phyloP scores from a whole-genome alignment of 1,284 basidiomycete species.

The Chalciporus sp. region DNA sequence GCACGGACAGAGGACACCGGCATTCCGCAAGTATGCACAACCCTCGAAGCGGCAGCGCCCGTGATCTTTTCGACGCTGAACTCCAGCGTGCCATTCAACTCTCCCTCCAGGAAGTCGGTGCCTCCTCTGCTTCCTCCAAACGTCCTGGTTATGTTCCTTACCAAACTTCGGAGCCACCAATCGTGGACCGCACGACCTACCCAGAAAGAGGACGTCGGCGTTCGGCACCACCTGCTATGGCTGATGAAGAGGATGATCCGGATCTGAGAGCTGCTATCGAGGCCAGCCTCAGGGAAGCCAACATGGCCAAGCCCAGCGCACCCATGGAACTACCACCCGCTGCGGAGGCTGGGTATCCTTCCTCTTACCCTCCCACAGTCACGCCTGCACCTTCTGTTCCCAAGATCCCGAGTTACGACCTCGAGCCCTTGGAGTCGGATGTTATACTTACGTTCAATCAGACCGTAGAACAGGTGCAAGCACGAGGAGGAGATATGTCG shows the following conservation, averaged over 20 bases:
- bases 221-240: constrained; percentile 28
- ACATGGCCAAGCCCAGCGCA: constrained; percentile 78
- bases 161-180: constrained; percentile 74
- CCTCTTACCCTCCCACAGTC: constrained; percentile 47
- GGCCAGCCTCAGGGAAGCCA: constrained; percentile 87
- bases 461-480: constrained; percentile 82
- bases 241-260: constrained; percentile 87
- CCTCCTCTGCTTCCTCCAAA: constrained; percentile 43
- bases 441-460: constrained; percentile 88
- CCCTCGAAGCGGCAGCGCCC: constrained; percentile 54
- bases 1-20: constrained; percentile 51
- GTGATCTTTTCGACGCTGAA: constrained; percentile 83
- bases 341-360: constrained; percentile 45
- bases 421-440: constrained; percentile 79
- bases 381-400: constrained; percentile 45
- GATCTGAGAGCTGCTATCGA: constrained; percentile 95
- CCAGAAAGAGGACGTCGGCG: constrained; percentile 35
- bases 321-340: constrained; percentile 64
- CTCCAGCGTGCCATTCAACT: constrained; percentile 93
- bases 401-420: constrained; percentile 72
- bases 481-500: constrained; percentile 78
- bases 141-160: constrained; percentile 71
- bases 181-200: constrained; percentile 56
- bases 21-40: constrained; percentile 52
- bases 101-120: constrained; percentile 80